These are phyloP conservation scores for Schizothecium vesticola DNA, from an alignment of 495 filamentous ascomycete genomes.

Conservation along the genomic window DNA sequence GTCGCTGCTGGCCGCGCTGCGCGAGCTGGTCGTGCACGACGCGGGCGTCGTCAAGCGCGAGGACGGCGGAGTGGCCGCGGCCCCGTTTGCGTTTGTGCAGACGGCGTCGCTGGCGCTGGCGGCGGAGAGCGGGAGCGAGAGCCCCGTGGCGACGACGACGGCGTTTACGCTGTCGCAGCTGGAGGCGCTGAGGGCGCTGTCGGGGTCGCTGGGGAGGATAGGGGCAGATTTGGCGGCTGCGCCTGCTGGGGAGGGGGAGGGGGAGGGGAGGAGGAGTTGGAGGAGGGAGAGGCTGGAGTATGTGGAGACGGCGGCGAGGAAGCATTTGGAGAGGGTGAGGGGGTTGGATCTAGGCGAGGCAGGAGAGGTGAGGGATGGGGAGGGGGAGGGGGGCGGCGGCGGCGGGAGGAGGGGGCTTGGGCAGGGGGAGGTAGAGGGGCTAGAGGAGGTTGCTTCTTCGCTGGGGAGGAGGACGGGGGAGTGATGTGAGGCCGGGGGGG, in stretches of 20 bases:
- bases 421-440: slow-evolving; percentile 46
- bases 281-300: slow-evolving; percentile 63
- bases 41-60: background rate
- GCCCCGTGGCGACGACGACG: slow-evolving; percentile 66
- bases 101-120: slow-evolving; percentile 32
- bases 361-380: slow-evolving; percentile 55
- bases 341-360: slow-evolving; percentile 51
- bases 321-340: slow-evolving; percentile 49
- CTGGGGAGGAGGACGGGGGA: slow-evolving; percentile 23
- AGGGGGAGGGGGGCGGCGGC: slow-evolving; percentile 43
- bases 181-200: slow-evolving; percentile 63
- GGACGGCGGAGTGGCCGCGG: background rate
- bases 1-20: slow-evolving; percentile 60
- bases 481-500: background rate
- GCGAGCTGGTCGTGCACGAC: slow-evolving; percentile 40
- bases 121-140: slow-evolving; percentile 34
- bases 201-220: slow-evolving; percentile 57
- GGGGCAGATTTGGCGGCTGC: slow-evolving; percentile 46
- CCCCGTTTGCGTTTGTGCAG: slow-evolving; percentile 49
- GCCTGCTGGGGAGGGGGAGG: slow-evolving; percentile 31
- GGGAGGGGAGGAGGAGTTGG: slow-evolving; percentile 37
- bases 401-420: slow-evolving; percentile 33
- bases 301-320: slow-evolving; percentile 62
- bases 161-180: slow-evolving; percentile 78
- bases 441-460: slow-evolving; percentile 42